Evolutionary conservation across 371 early-diverging fungal species (phyloP).

Genomic region (Funneliformis caledonium): DNA sequence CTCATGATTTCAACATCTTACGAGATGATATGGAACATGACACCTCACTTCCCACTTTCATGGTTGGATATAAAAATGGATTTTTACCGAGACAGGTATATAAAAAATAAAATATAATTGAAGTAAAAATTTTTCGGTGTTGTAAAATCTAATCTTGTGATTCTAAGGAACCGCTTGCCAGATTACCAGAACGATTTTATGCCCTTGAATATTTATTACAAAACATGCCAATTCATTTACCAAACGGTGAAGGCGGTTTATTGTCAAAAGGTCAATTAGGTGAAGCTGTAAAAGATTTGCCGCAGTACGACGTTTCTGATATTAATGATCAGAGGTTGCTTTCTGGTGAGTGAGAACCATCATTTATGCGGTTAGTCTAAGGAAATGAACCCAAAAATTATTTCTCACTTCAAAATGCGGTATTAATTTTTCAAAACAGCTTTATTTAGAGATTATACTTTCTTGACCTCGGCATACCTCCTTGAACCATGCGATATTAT

Average conservation of each 20-base stretch:
- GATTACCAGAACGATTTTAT: slow-evolving; percentile 70
- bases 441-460: slow-evolving; percentile 86
- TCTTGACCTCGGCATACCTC: slow-evolving; percentile 86
- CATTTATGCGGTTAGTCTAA: too few relatives aligned
- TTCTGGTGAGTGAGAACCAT: slow-evolving; percentile 54
- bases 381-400: neutral
- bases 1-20: slow-evolving; percentile 48
- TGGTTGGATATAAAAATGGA: slow-evolving; percentile 70
- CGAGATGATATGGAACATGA: slow-evolving; percentile 48
- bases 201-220: slow-evolving; percentile 71
- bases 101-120: neutral
- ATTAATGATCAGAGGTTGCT: slow-evolving; percentile 73
- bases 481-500: slow-evolving; percentile 87
- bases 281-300: slow-evolving; percentile 74
- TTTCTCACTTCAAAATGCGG: neutral
- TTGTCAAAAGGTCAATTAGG: slow-evolving; percentile 81
- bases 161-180: slow-evolving; percentile 58
- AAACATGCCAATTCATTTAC: slow-evolving; percentile 74
- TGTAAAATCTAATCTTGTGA: neutral
- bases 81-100: slow-evolving; percentile 68
- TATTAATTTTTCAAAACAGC: slow-evolving; percentile 49
- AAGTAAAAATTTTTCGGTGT: neutral
- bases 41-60: slow-evolving; percentile 60
- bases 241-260: slow-evolving; percentile 74
- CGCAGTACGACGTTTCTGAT: slow-evolving; percentile 71